Conservation (phyloP, 1,284 basidiomycete genomes). For the Puccinia polysora region DNA sequence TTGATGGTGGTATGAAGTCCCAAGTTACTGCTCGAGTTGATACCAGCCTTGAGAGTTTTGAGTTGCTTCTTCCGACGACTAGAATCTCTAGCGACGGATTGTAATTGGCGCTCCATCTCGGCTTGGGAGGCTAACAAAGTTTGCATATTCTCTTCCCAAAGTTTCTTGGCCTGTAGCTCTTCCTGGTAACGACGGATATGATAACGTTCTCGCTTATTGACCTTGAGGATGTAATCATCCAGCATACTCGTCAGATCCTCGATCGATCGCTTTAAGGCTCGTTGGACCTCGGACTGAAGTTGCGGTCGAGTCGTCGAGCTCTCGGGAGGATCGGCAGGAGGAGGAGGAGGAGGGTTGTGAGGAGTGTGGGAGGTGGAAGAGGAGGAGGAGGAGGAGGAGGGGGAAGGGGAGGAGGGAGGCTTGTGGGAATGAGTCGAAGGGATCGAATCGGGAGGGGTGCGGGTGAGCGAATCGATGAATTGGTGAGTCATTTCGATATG, state of each 20-base stretch:
- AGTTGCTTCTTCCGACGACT: slow-evolving; percentile 56
- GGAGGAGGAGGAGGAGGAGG: too few relatives aligned
- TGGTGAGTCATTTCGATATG: slow-evolving; percentile 74
- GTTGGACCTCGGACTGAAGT: slow-evolving; percentile 58
- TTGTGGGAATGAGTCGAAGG: too few relatives aligned
- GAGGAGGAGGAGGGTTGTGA: slow-evolving; percentile 43
- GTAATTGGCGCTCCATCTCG: slow-evolving; percentile 71
- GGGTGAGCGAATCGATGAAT: slow-evolving; percentile 62
- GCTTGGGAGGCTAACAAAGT: slow-evolving; percentile 82
- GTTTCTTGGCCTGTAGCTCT: slow-evolving; percentile 62
- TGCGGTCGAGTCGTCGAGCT: slow-evolving; percentile 45
- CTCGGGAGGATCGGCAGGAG: slow-evolving; percentile 38
- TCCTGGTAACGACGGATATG: slow-evolving; percentile 62
- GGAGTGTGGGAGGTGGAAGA: slow-evolving; percentile 11
- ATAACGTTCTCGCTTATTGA: slow-evolving; percentile 75
- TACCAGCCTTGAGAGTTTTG: slow-evolving; percentile 47
- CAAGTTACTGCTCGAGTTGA: slow-evolving; percentile 37
- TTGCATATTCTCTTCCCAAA: slow-evolving; percentile 90
- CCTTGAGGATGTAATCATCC: slow-evolving; percentile 68
- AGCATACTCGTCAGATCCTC: slow-evolving; percentile 62
- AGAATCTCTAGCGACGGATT: slow-evolving; percentile 53
- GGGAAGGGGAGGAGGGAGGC: too few relatives aligned
- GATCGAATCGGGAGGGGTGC: too few relatives aligned
- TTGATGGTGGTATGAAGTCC: slow-evolving; percentile 3
- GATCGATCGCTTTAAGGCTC: slow-evolving; percentile 65